These are phyloP conservation scores for barrel medic (Medicago truncatula) DNA, from an alignment of 306 rosid genomes.

Conservation along the genomic window DNA sequence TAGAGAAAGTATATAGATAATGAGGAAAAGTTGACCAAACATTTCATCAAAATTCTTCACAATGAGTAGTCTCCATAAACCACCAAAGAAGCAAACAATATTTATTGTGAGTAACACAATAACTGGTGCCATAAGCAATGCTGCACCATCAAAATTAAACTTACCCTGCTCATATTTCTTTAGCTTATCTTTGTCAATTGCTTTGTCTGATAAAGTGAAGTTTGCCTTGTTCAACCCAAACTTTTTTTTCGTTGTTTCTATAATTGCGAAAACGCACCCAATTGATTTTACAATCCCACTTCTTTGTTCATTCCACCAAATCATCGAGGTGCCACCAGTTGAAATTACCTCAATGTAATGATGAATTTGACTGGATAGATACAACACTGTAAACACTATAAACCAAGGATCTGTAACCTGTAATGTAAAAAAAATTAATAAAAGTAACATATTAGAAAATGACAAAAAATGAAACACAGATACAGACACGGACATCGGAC, in stretches of 20 bases:
- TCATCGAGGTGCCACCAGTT: constrained; percentile 38
- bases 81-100: constrained; percentile 41
- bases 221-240: constrained; percentile 43
- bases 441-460: not conserved
- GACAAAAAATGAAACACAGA: too few relatives aligned
- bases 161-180: too few relatives aligned
- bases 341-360: constrained; percentile 52
- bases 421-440: too few relatives aligned
- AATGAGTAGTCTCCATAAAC: constrained; percentile 41
- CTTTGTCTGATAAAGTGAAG: constrained; percentile 42
- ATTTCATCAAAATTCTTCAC: constrained; percentile 37
- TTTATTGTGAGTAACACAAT: constrained; percentile 37
- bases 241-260: constrained; percentile 37
- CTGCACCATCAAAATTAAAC: constrained; percentile 55
- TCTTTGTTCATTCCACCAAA: constrained; percentile 60
- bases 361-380: constrained; percentile 41
- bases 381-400: constrained; percentile 42
- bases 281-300: constrained; percentile 49
- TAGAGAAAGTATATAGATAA: constrained; percentile 34
- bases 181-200: too few relatives aligned
- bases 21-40: constrained; percentile 47
- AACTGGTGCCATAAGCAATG: constrained; percentile 51
- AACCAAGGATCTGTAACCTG: constrained; percentile 54
- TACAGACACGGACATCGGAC: too few relatives aligned
- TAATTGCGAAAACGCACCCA: constrained; percentile 36